Percentiles rank a stretch among this genome's conserved stretches.
These are phyloP conservation scores for Ramularia endophylla DNA, from an alignment of 2,329 filamentous ascomycete genomes.

Conservation along the genomic window DNA sequence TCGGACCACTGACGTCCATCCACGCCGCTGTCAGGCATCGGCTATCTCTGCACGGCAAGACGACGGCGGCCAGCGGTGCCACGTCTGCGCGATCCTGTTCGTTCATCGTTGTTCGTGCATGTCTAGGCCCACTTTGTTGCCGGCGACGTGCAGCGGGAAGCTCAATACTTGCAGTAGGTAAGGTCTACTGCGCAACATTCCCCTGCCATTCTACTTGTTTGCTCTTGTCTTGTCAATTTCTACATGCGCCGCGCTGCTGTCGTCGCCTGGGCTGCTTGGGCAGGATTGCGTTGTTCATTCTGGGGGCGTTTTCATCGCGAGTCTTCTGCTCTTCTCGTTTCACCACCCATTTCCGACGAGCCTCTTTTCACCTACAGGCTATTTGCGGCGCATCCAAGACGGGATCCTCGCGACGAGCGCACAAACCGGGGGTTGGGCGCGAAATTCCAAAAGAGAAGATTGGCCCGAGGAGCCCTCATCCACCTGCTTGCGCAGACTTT, in stretches of 20 bases:
- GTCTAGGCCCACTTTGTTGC: no score
- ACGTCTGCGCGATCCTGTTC: conserved; percentile 7
- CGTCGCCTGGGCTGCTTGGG: no score
- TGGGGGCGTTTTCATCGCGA: conserved; percentile 4
- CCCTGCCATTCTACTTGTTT: no score
- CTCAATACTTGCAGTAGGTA: neutral
- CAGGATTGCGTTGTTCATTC: no score
- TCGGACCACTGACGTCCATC: no score
- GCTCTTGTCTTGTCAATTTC: no score
- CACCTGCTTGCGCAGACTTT: neutral
- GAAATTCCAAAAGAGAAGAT: neutral
- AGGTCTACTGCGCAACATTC: neutral
- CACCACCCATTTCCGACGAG: neutral
- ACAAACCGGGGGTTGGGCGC: conserved; percentile 8
- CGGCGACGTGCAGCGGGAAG: no score
- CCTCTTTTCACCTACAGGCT: neutral
- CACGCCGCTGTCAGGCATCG: conserved; percentile 10
- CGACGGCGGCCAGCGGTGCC: conserved; percentile 9
- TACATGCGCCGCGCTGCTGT: no score
- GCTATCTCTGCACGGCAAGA: conserved; percentile 5
- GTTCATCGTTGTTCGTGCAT: no score
- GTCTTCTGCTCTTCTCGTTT: conserved; percentile 1
- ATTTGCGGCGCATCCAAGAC: conserved; percentile 1
- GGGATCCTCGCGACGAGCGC: conserved; percentile 4
- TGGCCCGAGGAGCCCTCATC: no score